Evolutionary conservation across 805 yeast species (phyloP).

Genomic region (Soucietia sequanensis): DNA sequence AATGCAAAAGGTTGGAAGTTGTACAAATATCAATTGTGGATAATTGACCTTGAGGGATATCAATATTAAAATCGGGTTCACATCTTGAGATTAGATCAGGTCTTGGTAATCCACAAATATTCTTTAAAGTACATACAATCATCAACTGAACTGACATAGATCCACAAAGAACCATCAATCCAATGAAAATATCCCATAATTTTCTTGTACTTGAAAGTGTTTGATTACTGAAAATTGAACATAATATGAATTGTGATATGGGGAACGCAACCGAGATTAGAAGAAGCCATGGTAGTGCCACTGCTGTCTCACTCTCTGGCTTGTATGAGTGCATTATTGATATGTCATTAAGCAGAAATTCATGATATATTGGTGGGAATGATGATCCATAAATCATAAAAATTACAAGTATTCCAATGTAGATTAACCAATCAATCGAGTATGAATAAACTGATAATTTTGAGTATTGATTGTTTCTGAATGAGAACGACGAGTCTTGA

Average conservation of each 20-base stretch:
- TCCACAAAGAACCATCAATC: slow-evolving; percentile 33
- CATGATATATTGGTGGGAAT: slow-evolving; percentile 37
- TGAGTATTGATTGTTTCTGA: slow-evolving; percentile 10
- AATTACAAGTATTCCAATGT: slow-evolving; percentile 16
- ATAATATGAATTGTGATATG: slow-evolving; percentile 19
- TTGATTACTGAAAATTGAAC: slow-evolving; percentile 11
- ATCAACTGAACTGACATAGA: slow-evolving; percentile 36
- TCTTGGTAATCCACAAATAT: slow-evolving; percentile 26
- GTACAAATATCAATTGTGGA: slow-evolving; percentile 18
- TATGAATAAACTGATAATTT: slow-evolving; percentile 17
- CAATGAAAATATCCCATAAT: slow-evolving; percentile 43
- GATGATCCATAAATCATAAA: slow-evolving; percentile 29
- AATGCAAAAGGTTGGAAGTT: slow-evolving; percentile 8
- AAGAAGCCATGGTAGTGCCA: slow-evolving; percentile 31
- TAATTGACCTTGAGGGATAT: slow-evolving; percentile 5
- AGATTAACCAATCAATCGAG: slow-evolving; percentile 17
- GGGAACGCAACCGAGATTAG: slow-evolving; percentile 31
- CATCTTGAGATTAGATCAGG: slow-evolving; percentile 27
- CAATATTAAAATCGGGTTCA: slow-evolving; percentile 12
- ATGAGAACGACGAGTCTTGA: slow-evolving; percentile 6
- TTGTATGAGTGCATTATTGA: slow-evolving; percentile 31
- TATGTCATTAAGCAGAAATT: slow-evolving; percentile 36
- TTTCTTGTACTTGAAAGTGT: slow-evolving; percentile 17
- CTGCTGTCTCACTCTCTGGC: slow-evolving; percentile 28
- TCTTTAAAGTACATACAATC: slow-evolving; percentile 32